Conservation (phyloP, 306 rosid species). For the Medicago ruthenica region DNA sequence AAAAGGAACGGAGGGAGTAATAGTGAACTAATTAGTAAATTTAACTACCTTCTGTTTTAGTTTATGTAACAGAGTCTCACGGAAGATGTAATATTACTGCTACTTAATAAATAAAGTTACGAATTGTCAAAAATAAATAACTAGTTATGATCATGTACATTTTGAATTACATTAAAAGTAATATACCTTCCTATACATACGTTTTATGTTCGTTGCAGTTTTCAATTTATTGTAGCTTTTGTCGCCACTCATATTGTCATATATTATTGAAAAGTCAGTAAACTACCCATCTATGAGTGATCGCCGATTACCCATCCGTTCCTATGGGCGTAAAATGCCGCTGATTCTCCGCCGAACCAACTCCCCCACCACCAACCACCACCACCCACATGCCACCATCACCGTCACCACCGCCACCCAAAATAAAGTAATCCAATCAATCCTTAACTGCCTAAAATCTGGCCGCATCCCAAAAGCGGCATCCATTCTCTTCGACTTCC, state of each 20-base stretch:
- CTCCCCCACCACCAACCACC: conserved; percentile 33
- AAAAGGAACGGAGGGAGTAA: too few species aligned
- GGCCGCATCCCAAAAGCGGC: conserved; percentile 60
- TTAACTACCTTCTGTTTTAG: neutral
- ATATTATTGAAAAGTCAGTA: neutral
- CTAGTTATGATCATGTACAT: neutral
- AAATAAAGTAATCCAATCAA: conserved; percentile 35
- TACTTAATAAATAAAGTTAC: neutral
- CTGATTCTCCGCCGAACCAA: neutral
- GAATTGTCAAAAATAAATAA: neutral
- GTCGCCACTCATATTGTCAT: neutral
- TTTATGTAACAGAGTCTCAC: neutral
- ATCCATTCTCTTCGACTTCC: conserved; percentile 54
- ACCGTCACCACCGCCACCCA: conserved; percentile 37
- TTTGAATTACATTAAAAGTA: conserved; percentile 14
- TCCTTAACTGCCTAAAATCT: conserved; percentile 47
- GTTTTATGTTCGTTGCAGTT: neutral
- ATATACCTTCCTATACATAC: neutral
- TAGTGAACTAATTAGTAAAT: neutral
- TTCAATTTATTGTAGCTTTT: neutral
- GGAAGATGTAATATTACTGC: conserved; percentile 16
- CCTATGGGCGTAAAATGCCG: neutral
- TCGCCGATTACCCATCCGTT: too few species aligned
- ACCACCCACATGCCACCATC: too few species aligned
- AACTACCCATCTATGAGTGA: too few species aligned